phyloP scores from a whole-genome alignment of 2,329 filamentous ascomycete species.

The Fusarium veterinarium region DNA sequence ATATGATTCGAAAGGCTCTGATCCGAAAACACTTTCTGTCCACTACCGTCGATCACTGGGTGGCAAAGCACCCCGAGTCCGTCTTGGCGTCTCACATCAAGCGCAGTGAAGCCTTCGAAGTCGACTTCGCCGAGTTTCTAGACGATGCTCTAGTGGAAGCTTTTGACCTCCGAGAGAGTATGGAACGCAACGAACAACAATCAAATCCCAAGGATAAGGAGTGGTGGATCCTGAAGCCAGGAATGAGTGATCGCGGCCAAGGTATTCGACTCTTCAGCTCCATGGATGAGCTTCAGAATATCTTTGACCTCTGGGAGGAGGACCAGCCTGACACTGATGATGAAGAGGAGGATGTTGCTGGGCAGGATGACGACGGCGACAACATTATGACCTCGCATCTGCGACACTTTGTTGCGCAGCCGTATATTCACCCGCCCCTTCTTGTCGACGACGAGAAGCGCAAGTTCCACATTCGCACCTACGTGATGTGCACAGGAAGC shows the following conservation, averaged over 20 bases:
- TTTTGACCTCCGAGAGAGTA: conserved; percentile 84
- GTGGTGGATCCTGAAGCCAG: conserved; percentile 99
- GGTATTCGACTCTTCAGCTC: conserved; percentile 91
- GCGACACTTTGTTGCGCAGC: conserved; percentile 94
- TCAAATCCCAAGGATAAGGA: conserved; percentile 61
- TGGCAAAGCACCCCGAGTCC: conserved; percentile 82
- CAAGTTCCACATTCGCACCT: conserved; percentile 96
- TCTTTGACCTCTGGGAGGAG: conserved; percentile 93
- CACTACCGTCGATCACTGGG: conserved; percentile 85
- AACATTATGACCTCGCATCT: conserved; percentile 88
- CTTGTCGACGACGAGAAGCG: conserved; percentile 71
- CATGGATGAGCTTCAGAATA: conserved; percentile 82
- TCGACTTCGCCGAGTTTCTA: conserved; percentile 96
- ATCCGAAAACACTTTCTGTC: conserved; percentile 96
- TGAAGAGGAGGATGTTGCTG: conserved; percentile 62
- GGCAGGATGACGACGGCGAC: conserved; percentile 54
- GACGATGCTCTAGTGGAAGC: conserved; percentile 93
- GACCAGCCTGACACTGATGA: conserved; percentile 73
- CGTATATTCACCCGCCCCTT: conserved; percentile 91
- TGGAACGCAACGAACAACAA: conserved; percentile 70
- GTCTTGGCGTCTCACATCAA: conserved; percentile 78
- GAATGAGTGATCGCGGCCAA: conserved; percentile 96
- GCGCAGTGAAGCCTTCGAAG: conserved; percentile 85
- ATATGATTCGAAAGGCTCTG: conserved; percentile 94
- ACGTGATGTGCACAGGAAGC: conserved; percentile 84